Percentiles rank a stretch among this genome's conserved stretches.
phyloP scores from a whole-genome alignment of 257 asterid species.

The Solanum corneliomulleri region DNA sequence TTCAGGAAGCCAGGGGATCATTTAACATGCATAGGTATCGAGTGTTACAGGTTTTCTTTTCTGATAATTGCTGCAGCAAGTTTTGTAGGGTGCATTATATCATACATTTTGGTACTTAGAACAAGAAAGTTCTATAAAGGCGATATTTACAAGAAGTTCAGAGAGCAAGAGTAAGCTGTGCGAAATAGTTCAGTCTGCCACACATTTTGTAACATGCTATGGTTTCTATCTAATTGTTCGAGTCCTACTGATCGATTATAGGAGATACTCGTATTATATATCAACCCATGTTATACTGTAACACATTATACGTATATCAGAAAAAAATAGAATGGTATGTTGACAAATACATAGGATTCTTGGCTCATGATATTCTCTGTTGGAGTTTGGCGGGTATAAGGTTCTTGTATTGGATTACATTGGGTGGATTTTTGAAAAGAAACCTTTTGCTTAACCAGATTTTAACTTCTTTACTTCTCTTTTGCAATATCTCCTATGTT shows the following conservation, averaged over 20 bases:
- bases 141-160: slow-evolving; percentile 56
- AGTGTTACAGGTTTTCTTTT: slow-evolving; percentile 48
- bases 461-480: background rate
- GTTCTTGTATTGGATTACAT: background rate
- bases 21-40: slow-evolving; percentile 41
- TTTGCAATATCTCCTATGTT: background rate
- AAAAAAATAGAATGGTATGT: background rate
- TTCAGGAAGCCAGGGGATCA: slow-evolving; percentile 23
- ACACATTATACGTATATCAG: background rate
- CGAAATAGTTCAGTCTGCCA: background rate
- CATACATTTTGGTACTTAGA: slow-evolving; percentile 47
- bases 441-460: background rate
- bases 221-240: background rate
- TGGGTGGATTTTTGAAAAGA: background rate
- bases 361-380: background rate
- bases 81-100: slow-evolving; percentile 44
- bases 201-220: background rate
- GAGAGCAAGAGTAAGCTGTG: slow-evolving; percentile 11
- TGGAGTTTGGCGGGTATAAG: background rate
- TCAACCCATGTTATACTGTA: background rate
- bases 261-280: background rate
- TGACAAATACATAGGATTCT: background rate
- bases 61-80: slow-evolving; percentile 52
- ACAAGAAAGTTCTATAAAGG: slow-evolving; percentile 59
- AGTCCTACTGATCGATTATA: background rate